Percentiles rank a stretch among this genome's conserved stretches.
Evolutionary conservation across 2,329 filamentous ascomycete genomes (phyloP).

Genomic region (Aaosphaeria pasadenensis): DNA sequence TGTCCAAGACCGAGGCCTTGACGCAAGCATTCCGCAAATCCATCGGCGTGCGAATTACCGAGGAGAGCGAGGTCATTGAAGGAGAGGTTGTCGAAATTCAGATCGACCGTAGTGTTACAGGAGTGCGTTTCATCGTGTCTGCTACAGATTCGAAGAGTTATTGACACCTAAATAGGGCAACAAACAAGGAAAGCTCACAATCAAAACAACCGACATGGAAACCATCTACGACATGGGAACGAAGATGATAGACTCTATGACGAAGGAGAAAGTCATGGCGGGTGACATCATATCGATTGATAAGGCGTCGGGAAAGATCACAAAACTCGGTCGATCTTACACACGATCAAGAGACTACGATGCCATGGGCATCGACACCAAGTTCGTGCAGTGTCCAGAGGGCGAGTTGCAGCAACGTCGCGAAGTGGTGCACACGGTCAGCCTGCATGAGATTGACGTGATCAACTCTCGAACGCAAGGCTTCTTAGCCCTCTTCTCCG

Average conservation of each 20-base stretch:
- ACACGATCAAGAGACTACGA: conserved; percentile 96
- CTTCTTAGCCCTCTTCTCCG: conserved; percentile 94
- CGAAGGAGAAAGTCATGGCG: conserved; percentile 97
- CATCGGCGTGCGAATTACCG: conserved; percentile 96
- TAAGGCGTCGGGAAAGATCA: conserved; percentile 97
- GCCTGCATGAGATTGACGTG: conserved; percentile 96
- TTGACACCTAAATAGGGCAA: conserved; percentile 57
- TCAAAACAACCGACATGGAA: conserved; percentile 99
- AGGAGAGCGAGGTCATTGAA: conserved; percentile 99
- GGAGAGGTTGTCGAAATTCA: conserved; percentile 99
- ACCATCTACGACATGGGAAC: conserved; percentile 99
- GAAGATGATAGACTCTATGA: conserved; percentile 99
- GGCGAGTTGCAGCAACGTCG: conserved; percentile 96
- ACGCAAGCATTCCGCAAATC: conserved; percentile 99
- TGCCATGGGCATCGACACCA: conserved; percentile 97
- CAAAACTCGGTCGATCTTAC: conserved; percentile 92
- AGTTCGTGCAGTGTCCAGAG: conserved; percentile 96
- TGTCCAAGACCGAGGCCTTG: conserved; percentile 98
- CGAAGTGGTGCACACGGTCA: conserved; percentile 95
- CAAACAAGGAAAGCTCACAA: conserved; percentile 98
- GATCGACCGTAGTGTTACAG: conserved; percentile 94
- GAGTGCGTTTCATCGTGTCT: conserved; percentile 44
- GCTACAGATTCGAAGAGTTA: neutral
- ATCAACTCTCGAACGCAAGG: conserved; percentile 99
- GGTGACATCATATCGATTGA: conserved; percentile 98